Evolutionary conservation across 495 filamentous ascomycete species (phyloP), one percentile per base, ranked within the genome.

Genomic region (Lepraria neglecta): DNA sequence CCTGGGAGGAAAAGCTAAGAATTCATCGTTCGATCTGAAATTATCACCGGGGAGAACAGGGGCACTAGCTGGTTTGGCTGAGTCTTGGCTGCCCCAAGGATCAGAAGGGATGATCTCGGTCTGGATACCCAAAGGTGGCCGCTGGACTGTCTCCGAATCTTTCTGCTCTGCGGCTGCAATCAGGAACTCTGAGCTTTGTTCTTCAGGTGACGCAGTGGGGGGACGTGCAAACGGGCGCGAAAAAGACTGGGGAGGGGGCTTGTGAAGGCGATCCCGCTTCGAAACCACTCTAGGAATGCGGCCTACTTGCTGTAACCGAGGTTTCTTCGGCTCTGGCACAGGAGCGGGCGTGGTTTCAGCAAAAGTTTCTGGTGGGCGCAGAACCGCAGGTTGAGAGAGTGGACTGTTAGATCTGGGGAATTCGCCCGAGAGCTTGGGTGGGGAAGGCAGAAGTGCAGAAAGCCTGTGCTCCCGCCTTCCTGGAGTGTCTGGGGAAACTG

Each of bases 211-310:
- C 68, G 50, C 75, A 66, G n/a, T 66, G 63, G 47, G 40, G 38
- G 54, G 64, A 35, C 77, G 71, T 59, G 78, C 81, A 67, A 91
- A 91, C 1, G 91, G 91, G 45, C 91, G 77, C 1, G 91, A 96
- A 69, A 95, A 96, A 17, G 91, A 95, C 70, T 87, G 86, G 15
- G 87, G 79, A 3, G 89, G 84, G 6, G 84, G 84, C 58, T 79
- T 81, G 64, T 88, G 84, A 42, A 85, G 82, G 50, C 86, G 82
- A 59, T 86, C 87, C 42, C 82, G 77, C 46, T 77, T 79, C 45
- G 86, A 92, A 42, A 92, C 82, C 12, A 97, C 90, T 65, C 85
- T 85, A 24, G 92, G 92, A 62, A 97, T 97, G 11, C 92, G 87
- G 14, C 92, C 92, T 58, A 97, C 85, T 67, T 91, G 92, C 43